A percentile compares a stretch with the other conserved stretches of the same genome.
These are phyloP conservation scores for Hibiscus syriacus DNA, from an alignment of 345 rosid species.

Conservation along the genomic window DNA sequence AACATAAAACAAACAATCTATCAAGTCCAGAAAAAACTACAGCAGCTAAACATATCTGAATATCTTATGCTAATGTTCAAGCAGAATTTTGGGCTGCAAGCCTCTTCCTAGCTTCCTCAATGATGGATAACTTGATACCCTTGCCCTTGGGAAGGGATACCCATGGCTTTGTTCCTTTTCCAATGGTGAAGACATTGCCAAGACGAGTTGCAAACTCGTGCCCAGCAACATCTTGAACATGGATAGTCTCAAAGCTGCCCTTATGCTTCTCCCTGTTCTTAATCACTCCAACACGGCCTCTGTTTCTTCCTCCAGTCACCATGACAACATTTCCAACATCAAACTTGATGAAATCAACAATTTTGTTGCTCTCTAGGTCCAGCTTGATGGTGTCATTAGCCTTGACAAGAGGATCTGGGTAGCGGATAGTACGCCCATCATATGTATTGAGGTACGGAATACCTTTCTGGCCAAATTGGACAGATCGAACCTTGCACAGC, in stretches of 20 bases:
- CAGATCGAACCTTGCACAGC: conserved; percentile 73
- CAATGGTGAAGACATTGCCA: conserved; percentile 69
- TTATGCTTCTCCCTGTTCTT: conserved; percentile 83
- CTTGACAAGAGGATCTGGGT: conserved; percentile 83
- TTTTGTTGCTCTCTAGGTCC: conserved; percentile 68
- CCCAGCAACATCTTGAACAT: conserved; percentile 61
- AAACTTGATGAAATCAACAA: conserved; percentile 69
- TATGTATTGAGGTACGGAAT: conserved; percentile 78
- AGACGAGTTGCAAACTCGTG: conserved; percentile 84
- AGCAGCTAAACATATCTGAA: neutral
- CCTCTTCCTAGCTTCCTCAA: conserved; percentile 83
- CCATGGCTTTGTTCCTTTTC: conserved; percentile 85
- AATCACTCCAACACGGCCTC: conserved; percentile 78
- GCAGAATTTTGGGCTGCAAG: conserved; percentile 45
- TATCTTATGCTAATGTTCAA: neutral
- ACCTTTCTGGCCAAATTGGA: conserved; percentile 72
- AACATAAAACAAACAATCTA: neutral
- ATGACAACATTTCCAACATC: conserved; percentile 87
- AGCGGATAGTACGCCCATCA: conserved; percentile 84
- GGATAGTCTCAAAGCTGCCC: conserved; percentile 85
- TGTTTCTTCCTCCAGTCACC: conserved; percentile 92
- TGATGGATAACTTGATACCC: conserved; percentile 76
- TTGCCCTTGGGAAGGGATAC: conserved; percentile 85
- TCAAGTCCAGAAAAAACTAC: neutral
- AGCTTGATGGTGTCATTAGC: conserved; percentile 84